A percentile compares a stretch with the other conserved stretches of the same genome.
Conservation (phyloP, 2,329 filamentous ascomycete genomes). For the Exophiala sp. region DNA sequence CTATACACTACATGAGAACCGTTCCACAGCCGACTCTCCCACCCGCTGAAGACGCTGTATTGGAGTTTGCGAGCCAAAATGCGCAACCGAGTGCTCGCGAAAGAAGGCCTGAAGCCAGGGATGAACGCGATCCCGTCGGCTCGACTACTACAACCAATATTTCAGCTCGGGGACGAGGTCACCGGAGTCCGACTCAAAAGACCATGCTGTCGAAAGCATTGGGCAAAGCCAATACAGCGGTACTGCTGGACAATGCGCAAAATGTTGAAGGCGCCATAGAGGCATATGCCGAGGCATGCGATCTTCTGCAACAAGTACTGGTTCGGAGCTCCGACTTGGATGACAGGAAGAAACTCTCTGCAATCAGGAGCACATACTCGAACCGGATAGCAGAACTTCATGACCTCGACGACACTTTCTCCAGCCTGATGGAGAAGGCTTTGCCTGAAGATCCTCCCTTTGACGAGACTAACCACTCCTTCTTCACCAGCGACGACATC, state of each 20-base stretch:
- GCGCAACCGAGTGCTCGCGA: slow-evolving; percentile 12
- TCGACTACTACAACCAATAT: slow-evolving; percentile 13
- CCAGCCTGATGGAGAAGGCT: slow-evolving; percentile 58
- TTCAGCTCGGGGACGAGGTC: slow-evolving; percentile 30
- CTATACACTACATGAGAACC: slow-evolving; percentile 24
- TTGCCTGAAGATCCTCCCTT: slow-evolving; percentile 66
- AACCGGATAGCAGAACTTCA: slow-evolving; percentile 82
- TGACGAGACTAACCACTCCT: slow-evolving; percentile 43
- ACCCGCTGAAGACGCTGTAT: slow-evolving; percentile 11
- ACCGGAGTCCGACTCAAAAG: slow-evolving; percentile 67
- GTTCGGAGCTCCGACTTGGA: slow-evolving; percentile 75
- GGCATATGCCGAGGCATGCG: slow-evolving; percentile 86
- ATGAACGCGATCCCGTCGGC: slow-evolving; percentile 2
- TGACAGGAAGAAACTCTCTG: slow-evolving; percentile 82
- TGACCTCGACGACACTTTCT: slow-evolving; percentile 55
- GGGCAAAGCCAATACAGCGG: slow-evolving; percentile 91
- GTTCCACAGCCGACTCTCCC: slow-evolving; percentile 1
- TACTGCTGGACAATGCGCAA: slow-evolving; percentile 90
- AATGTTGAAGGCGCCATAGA: slow-evolving; percentile 88
- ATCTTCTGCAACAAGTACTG: slow-evolving; percentile 81
- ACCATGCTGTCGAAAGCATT: slow-evolving; percentile 93
- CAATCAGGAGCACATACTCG: slow-evolving; percentile 86
- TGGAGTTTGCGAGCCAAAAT: slow-evolving; percentile 12
- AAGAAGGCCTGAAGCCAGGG: slow-evolving; percentile 4
- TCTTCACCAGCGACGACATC: slow-evolving; percentile 24